Evolutionary conservation across 2,329 filamentous ascomycete genomes (phyloP), one percentile per base, ranked within the genome.

Genomic region (Penicillium decumbens): DNA sequence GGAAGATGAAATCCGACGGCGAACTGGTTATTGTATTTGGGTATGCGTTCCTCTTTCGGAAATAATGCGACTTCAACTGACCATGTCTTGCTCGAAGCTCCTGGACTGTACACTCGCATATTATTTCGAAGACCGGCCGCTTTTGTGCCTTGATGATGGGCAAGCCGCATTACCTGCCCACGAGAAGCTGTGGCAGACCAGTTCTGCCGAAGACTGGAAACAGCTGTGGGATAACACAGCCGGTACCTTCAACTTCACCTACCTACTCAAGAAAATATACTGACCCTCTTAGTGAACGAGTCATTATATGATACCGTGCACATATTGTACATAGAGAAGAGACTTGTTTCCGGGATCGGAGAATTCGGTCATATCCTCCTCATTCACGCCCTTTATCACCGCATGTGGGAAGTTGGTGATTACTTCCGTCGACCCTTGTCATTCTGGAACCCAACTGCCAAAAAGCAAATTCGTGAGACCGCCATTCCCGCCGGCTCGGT

Each of bases 291-390:
- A 47, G 64, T 59, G 45, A 66, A 62, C 23, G 59, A 65, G 13
- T 72, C 72, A 15, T 66, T 77, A 3, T 66, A 68, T 30, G 62
- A 69, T 39, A 73, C 75, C 1, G 63, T 77, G 10, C 70, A 77
- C 43, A 67, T 68, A 3, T 55, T 78, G 2, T 80, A 78, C 55
- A 69, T 77, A 20, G 75, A 78, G 54, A 80, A 79, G 56, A 65
- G 62, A 30, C 59, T 79, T 6, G 65, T 73, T 8, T 57, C 67
- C 1, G 67, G 66, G 13, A 70, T 74, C 29, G 75, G 76, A 15
- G 76, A 80, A 37, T 76, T 80, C 49, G 73, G 74, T 29, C 71
- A 76, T 9, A 68, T 75, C 23, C 61, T 80, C 7, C 66, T 77
- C 15, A 71, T 80, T 23, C 76, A 78, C 56, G 76, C 75, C 4